Percentiles rank a stretch among this genome's conserved stretches.
Conservation (phyloP, 148 eudicot genomes). For the Talinum fruticosum region DNA sequence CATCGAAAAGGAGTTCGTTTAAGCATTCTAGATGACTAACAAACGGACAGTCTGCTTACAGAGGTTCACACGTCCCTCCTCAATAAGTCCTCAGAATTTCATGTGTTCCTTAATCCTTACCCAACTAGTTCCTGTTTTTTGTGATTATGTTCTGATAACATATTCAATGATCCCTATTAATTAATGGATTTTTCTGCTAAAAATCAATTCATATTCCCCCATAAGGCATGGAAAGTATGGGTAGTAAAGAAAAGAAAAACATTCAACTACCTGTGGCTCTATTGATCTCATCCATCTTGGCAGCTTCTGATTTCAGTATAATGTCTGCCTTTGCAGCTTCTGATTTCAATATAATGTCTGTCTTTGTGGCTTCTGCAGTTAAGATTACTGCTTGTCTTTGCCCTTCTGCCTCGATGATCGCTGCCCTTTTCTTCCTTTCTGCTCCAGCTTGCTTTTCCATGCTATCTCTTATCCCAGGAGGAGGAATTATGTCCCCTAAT, state of each 20-base stretch:
- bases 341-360: too few relatives aligned
- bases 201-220: neutral
- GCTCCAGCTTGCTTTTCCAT: constrained; percentile 99
- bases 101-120: too few relatives aligned
- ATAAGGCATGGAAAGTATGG: neutral
- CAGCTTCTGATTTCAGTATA: constrained; percentile 82
- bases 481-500: constrained; percentile 94
- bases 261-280: constrained; percentile 64
- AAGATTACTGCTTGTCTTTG: constrained; percentile 75
- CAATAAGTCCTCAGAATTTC: too few relatives aligned
- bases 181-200: too few relatives aligned
- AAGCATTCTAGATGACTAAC: too few relatives aligned
- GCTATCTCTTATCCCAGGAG: constrained; percentile 69
- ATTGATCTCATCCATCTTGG: constrained; percentile 63
- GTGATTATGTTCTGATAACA: too few relatives aligned
- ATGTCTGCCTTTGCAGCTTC: constrained; percentile 50
- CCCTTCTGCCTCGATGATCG: constrained; percentile 90
- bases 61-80: too few relatives aligned
- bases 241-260: neutral
- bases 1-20: too few relatives aligned
- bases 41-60: too few relatives aligned
- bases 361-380: constrained; percentile 80
- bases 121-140: too few relatives aligned
- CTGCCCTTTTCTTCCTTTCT: constrained; percentile 91
- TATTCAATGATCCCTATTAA: too few relatives aligned